Base-by-base conservation (phyloP, 805 yeast genomes). In the Sungouiozyma intestinalis region DNA sequence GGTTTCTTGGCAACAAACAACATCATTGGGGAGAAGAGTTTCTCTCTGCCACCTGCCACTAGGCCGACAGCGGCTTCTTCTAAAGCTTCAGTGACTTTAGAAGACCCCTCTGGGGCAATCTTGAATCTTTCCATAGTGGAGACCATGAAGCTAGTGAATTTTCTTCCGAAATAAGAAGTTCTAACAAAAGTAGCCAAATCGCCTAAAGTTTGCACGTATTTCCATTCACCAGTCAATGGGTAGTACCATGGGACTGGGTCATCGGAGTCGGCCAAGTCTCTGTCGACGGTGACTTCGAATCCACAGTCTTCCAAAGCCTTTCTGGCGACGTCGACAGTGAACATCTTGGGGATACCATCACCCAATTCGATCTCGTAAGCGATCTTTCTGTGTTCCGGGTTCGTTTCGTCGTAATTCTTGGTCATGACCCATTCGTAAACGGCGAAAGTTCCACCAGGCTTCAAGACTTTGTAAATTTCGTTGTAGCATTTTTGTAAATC, bases 351-450 rank as follows among this genome's bases (percentile, higher is more conserved):
- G 55, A 92, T 92, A 69, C 98, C 98, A 63, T 92, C 97, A 61
- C 98, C 98, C 48, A 90, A 76, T 71, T 92, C 98, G 53, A 92
- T 92, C 63, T 96, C 97, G 66, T 90, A 90, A 27, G 95, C 92
- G 50, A 92, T 85, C 62, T 81, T 82, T 67, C 96, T 84, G 69
- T 92, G 98, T 65, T 79, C 88, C 54, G 78, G 76, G 66, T 85
- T 86, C 45, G 66, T 66, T 67, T 84, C 94, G 62, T 92, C 97
- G 63, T 86, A 92, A 39, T 69, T 73, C 57, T 87, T 95, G 48
- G 97, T 92, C 95, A 92, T 84, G 50, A 92, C 97, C 98, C 98
- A 92, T 69, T 92, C 98, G 70, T 92, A 92, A 41, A 92, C 97
- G 63, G 97, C 98, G 52, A 92, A 92, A 39, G 73, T 77, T 65